These are phyloP conservation scores for Vanilla planifolia DNA, from an alignment of 106 monocot species.

Conservation along the genomic window DNA sequence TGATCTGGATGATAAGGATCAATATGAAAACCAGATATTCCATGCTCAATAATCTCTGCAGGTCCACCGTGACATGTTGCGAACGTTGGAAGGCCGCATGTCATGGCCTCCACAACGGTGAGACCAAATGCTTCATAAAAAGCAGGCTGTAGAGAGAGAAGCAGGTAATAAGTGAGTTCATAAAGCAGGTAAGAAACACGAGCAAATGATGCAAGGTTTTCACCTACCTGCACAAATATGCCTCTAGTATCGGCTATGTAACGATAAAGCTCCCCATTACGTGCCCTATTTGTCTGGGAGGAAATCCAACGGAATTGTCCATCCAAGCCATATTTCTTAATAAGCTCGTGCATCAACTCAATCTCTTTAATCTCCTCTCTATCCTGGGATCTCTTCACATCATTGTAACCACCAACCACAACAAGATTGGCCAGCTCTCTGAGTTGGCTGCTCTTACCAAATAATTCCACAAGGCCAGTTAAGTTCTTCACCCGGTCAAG, in stretches of 20 bases:
- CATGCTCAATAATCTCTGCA: conserved; percentile 89
- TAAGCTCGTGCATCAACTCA: conserved; percentile 82
- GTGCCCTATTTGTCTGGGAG: conserved; percentile 67
- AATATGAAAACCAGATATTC: conserved; percentile 81
- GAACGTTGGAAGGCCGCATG: conserved; percentile 88
- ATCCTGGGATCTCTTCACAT: conserved; percentile 70
- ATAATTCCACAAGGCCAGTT: conserved; percentile 74
- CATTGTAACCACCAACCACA: conserved; percentile 76
- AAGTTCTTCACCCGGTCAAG: conserved; percentile 92
- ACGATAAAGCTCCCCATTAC: conserved; percentile 94
- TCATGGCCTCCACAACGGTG: conserved; percentile 94
- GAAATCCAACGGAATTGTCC: conserved; percentile 97
- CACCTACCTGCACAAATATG: conserved; percentile 79
- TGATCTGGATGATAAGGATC: conserved; percentile 88
- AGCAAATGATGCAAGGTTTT: not conserved
- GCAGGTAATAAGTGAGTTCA: not conserved
- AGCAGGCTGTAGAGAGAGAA: conserved; percentile 55
- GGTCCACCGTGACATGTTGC: conserved; percentile 90
- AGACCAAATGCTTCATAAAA: conserved; percentile 95
- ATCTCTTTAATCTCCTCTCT: conserved; percentile 92
- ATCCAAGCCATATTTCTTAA: conserved; percentile 58
- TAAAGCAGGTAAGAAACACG: not conserved
- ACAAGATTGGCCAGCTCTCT: conserved; percentile 77
- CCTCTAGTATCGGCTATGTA: conserved; percentile 86
- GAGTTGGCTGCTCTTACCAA: conserved; percentile 42